Percentiles rank a stretch among this genome's conserved stretches.
Evolutionary conservation across 176 grass and related monocot species (phyloP).

Genomic region (Pontederia crassipes): DNA sequence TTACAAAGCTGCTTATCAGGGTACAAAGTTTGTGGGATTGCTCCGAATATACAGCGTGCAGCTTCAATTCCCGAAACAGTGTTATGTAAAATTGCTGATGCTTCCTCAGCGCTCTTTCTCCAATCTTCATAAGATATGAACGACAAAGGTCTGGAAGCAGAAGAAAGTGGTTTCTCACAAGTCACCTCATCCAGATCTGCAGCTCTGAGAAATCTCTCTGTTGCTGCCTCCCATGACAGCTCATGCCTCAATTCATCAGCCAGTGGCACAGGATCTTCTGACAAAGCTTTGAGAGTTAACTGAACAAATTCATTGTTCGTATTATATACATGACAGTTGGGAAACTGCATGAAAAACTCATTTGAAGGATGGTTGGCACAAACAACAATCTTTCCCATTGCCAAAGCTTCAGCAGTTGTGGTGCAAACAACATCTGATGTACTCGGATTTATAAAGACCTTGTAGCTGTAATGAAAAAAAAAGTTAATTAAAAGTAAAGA

Average conservation of each 20-base stretch:
- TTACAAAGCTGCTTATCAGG: slow-evolving; percentile 64
- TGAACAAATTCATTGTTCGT: slow-evolving; percentile 63
- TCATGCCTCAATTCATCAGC: slow-evolving; percentile 39
- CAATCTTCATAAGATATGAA: slow-evolving; percentile 40
- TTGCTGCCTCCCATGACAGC: slow-evolving; percentile 82
- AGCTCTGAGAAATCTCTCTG: slow-evolving; percentile 50
- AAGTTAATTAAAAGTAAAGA: neutral
- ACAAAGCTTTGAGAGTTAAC: slow-evolving; percentile 42
- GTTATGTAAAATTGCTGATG: slow-evolving; percentile 62
- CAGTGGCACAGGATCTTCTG: slow-evolving; percentile 49
- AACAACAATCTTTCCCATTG: slow-evolving; percentile 87
- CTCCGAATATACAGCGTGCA: slow-evolving; percentile 62
- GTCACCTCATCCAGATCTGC: slow-evolving; percentile 32
- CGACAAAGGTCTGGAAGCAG: slow-evolving; percentile 44
- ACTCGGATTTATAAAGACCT: slow-evolving; percentile 85
- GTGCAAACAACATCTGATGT: slow-evolving; percentile 88
- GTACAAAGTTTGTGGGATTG: slow-evolving; percentile 63
- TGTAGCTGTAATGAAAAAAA: slow-evolving; percentile 43
- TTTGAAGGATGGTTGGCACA: slow-evolving; percentile 91
- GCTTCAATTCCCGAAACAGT: slow-evolving; percentile 57
- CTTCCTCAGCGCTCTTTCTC: slow-evolving; percentile 65
- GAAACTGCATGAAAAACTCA: slow-evolving; percentile 92
- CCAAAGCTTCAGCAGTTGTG: slow-evolving; percentile 75
- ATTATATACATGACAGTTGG: slow-evolving; percentile 70
- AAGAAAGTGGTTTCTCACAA: neutral